Evolutionary conservation across 352 stramenopile species (phyloP).

Genomic region (Globisporangium ultimum): DNA sequence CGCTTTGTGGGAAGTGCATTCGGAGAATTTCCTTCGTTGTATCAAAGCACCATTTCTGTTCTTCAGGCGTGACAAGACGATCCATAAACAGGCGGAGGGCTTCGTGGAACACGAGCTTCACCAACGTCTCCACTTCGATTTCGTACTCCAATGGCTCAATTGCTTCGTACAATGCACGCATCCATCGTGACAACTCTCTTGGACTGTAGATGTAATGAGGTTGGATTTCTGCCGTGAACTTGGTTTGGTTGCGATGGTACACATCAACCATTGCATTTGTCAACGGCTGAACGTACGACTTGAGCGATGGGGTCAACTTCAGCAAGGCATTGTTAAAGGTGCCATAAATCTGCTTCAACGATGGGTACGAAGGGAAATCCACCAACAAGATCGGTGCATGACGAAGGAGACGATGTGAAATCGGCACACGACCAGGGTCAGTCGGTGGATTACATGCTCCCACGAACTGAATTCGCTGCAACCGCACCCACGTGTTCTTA

Average conservation of each 20-base stretch:
- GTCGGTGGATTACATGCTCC: conserved; percentile 99
- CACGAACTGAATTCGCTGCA: conserved; percentile 95
- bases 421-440: conserved; percentile 96
- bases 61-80: conserved; percentile 95
- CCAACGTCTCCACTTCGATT: conserved; percentile 94
- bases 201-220: conserved; percentile 99
- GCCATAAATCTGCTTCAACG: conserved; percentile 98
- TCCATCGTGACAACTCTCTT: conserved; percentile 98
- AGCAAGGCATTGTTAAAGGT: conserved; percentile 99
- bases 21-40: conserved; percentile 81
- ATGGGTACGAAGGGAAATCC: conserved; percentile 97
- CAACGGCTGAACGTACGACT: conserved; percentile 94
- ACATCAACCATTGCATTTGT: conserved; percentile 99
- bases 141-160: conserved; percentile 95
- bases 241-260: conserved; percentile 96
- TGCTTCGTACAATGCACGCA: conserved; percentile 98
- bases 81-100: conserved; percentile 98
- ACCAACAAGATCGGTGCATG: conserved; percentile 99
- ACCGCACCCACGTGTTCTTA: conserved; percentile 89
- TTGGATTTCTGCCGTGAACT: conserved; percentile 92
- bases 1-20: conserved; percentile 81
- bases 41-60: conserved; percentile 95
- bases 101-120: conserved; percentile 99
- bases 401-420: conserved; percentile 97
- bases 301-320: conserved; percentile 97